Evolutionary conservation across 805 yeast species (phyloP).

Genomic region (Kuraishia ogatae): DNA sequence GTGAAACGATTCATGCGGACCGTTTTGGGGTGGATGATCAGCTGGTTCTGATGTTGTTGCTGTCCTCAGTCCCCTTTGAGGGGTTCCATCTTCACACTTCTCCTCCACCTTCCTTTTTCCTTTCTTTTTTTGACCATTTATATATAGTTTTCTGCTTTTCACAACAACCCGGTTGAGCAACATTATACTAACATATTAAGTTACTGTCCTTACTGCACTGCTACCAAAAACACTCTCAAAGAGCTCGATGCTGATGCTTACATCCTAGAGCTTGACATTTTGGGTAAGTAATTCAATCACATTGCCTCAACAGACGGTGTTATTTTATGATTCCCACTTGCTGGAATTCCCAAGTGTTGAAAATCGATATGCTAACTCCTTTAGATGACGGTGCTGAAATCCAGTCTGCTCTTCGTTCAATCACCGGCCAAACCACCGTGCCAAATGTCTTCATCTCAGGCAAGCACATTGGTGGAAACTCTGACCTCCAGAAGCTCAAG

Average conservation of each 20-base stretch:
- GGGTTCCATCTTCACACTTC: too few relatives aligned
- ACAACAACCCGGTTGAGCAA: too few relatives aligned
- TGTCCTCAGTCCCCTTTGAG: too few relatives aligned
- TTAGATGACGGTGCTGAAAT: constrained; percentile 66
- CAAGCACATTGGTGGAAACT: constrained; percentile 92
- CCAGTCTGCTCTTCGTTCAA: constrained; percentile 66
- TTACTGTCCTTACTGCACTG: constrained; percentile 59
- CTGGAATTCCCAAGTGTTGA: too few relatives aligned
- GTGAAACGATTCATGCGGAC: too few relatives aligned
- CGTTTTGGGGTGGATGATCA: too few relatives aligned
- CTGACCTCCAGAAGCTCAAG: constrained; percentile 71
- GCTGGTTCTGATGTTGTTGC: not conserved
- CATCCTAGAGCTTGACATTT: constrained; percentile 42
- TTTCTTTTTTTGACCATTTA: too few relatives aligned
- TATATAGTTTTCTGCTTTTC: too few relatives aligned
- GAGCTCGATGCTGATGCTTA: constrained; percentile 37
- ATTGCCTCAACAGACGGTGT: too few relatives aligned
- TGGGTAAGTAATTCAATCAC: not conserved
- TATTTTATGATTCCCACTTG: too few relatives aligned
- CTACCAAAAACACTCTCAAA: constrained; percentile 35
- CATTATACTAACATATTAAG: not conserved
- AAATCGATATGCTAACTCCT: too few relatives aligned
- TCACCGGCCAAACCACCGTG: constrained; percentile 89
- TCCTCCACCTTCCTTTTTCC: too few relatives aligned
- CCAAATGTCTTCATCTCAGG: constrained; percentile 90